These are phyloP conservation scores for Begonia masoniana DNA, from an alignment of 306 rosid species.

Conservation along the genomic window DNA sequence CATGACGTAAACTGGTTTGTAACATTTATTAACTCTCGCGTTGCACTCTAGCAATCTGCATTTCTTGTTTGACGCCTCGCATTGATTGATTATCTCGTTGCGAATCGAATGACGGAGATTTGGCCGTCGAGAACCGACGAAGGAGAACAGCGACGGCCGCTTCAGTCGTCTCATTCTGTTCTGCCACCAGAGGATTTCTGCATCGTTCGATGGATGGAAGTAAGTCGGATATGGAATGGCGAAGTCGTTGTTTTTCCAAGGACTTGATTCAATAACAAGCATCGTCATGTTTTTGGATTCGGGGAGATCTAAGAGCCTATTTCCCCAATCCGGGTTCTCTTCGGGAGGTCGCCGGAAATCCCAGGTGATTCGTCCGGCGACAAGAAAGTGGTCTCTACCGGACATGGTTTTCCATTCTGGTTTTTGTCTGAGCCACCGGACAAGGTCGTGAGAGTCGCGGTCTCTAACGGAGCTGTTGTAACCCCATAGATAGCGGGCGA, in stretches of 20 bases:
- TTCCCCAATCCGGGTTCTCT: constrained; percentile 30
- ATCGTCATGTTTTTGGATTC: constrained; percentile 28
- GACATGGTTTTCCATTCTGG: constrained; percentile 32
- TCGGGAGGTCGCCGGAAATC: constrained; percentile 29
- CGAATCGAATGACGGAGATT: constrained; percentile 21
- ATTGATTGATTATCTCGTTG: constrained; percentile 25
- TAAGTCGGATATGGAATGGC: constrained; percentile 45
- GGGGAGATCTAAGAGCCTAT: constrained; percentile 27
- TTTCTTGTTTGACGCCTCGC: constrained; percentile 18
- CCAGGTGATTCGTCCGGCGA: constrained; percentile 45
- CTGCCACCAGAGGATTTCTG: constrained; percentile 28
- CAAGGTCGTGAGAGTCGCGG: constrained; percentile 15
- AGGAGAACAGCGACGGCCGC: constrained; percentile 24
- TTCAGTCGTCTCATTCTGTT: constrained; percentile 19
- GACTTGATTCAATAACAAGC: constrained; percentile 29
- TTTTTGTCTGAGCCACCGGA: constrained; percentile 19
- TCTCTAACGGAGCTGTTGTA: constrained; percentile 16
- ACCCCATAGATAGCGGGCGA: constrained; percentile 30
- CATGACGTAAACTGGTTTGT: constrained; percentile 27
- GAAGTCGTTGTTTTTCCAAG: constrained; percentile 31
- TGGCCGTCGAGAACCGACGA: constrained; percentile 35
- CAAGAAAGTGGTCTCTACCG: constrained; percentile 40
- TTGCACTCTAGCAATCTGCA: constrained; percentile 25
- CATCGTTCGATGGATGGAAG: constrained; percentile 32
- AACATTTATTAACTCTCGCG: constrained; percentile 20